Evolutionary conservation across 2,329 filamentous ascomycete species (phyloP), one percentile per base, ranked within the genome.

Genomic region (Calonectria honghensis): DNA sequence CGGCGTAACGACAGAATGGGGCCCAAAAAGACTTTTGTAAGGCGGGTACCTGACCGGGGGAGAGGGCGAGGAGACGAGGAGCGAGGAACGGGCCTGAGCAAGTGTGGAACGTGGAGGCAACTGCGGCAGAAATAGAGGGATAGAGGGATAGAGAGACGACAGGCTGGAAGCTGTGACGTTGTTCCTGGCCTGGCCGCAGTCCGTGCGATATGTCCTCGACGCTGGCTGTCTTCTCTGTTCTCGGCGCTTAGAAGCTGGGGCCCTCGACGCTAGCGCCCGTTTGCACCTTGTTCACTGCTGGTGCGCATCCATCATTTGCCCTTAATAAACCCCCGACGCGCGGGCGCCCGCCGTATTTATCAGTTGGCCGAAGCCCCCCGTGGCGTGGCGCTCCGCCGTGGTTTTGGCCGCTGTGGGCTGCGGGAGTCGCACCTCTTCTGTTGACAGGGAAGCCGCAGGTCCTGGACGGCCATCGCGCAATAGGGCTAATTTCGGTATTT

Each of bases 21-120:
- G 35, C 37, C 37, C 57, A 41, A 63, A 61, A 63, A 20, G 35
- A 41, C 57, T 39, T 63, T 63, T 41, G 39, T 41, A 63, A 16
- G 52, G 9, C 14, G 27, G 31, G 57, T 27, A 41, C 45, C 45
- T 48, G 45, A 48, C 45, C 45, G 11, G n/a, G 45, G 45, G 20
- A n/a, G 4, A 11, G n/a, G 24, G n/a, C 24, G 9, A 48, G 41
- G 45, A 24, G n/a, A 24, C 57, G 32, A 24, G n/a, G 35, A 63
- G 18, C 57, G 57, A 41, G 24, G 18, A 63, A 39, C 35, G 16
- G 39, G n/a, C 45, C 20, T 48, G 45, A 35, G 27, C 52, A n/a
- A n/a, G 41, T n/a, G 41, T 16, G n/a, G n/a, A 63, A 13, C 11
- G 6, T 7, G 7, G 57, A 63, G 35, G 57, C 57, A 63, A 39